phyloP scores from a whole-genome alignment of 2,329 filamentous ascomycete species.

The Nothophoma quercina region DNA sequence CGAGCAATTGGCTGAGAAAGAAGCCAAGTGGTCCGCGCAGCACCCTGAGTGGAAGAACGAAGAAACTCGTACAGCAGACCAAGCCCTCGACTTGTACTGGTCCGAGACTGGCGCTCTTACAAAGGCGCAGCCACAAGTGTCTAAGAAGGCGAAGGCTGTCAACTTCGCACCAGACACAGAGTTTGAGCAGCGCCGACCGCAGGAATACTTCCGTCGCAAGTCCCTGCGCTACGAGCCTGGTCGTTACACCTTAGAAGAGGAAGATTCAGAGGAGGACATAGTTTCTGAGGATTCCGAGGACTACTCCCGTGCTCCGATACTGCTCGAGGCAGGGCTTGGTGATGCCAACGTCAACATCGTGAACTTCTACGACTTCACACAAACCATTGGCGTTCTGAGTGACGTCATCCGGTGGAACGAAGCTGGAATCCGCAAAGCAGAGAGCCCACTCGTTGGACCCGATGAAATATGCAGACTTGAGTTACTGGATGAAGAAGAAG shows the following conservation, averaged over 20 bases:
- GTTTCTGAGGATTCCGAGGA: conserved; percentile 33
- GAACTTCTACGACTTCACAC: conserved; percentile 2
- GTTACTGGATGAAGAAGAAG: conserved; percentile 8
- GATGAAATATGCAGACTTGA: conserved; percentile 6
- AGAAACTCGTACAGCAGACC: conserved; percentile 32
- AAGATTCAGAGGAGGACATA: conserved; percentile 15
- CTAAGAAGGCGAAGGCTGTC: conserved; percentile 22
- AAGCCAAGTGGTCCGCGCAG: conserved; percentile 27
- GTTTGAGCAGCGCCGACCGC: conserved; percentile 30
- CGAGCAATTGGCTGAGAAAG: conserved; percentile 30
- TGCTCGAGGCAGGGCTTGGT: conserved; percentile 6
- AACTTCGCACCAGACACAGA: conserved; percentile 31
- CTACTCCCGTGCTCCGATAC: conserved; percentile 17
- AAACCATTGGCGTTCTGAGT: conserved; percentile 8
- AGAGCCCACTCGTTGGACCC: conserved; percentile 13
- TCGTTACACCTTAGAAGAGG: conserved; percentile 25
- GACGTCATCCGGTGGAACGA: conserved; percentile 10
- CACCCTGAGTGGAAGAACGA: conserved; percentile 16
- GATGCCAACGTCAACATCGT: not conserved
- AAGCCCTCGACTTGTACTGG: conserved; percentile 39
- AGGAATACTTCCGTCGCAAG: conserved; percentile 34
- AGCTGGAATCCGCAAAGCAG: conserved; percentile 2
- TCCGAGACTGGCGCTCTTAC: conserved; percentile 19
- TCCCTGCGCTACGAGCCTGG: conserved; percentile 42
- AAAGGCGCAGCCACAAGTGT: not conserved